These are phyloP conservation scores for Ustulina deusta DNA, from an alignment of 2,329 filamentous ascomycete genomes.

Conservation along the genomic window DNA sequence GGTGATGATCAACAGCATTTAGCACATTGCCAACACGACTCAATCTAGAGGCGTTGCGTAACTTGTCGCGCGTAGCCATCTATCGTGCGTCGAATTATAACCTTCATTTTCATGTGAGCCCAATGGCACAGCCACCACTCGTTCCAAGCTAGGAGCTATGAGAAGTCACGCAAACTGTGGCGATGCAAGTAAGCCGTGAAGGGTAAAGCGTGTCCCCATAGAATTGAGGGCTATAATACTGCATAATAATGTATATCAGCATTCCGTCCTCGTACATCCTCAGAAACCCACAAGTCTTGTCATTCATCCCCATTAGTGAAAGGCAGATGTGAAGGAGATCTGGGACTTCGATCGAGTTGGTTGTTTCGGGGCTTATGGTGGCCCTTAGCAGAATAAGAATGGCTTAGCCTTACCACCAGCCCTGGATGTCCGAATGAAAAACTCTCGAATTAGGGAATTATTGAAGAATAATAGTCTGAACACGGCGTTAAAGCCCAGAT, in stretches of 20 bases:
- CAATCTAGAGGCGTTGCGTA: not conserved
- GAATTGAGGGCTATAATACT: not conserved
- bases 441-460: slow-evolving; percentile 18
- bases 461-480: not conserved
- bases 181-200: not conserved
- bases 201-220: not conserved
- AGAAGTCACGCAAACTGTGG: not conserved
- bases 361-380: not conserved
- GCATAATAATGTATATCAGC: not conserved
- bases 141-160: not conserved
- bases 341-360: slow-evolving; percentile 10
- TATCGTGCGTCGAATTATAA: not conserved
- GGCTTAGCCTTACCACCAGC: slow-evolving; percentile 6
- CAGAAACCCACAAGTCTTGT: not conserved
- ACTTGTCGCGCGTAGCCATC: not conserved
- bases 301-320: not conserved
- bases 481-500: not conserved
- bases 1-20: slow-evolving; percentile 4
- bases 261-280: not conserved
- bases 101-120: not conserved
- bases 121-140: not conserved
- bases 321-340: slow-evolving; percentile 3
- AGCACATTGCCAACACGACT: slow-evolving; percentile 15
- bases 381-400: slow-evolving; percentile 7
- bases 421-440: slow-evolving; percentile 3